Base-by-base conservation (phyloP, 2,329 filamentous ascomycete species). In the Penicillium verrucosum region DNA sequence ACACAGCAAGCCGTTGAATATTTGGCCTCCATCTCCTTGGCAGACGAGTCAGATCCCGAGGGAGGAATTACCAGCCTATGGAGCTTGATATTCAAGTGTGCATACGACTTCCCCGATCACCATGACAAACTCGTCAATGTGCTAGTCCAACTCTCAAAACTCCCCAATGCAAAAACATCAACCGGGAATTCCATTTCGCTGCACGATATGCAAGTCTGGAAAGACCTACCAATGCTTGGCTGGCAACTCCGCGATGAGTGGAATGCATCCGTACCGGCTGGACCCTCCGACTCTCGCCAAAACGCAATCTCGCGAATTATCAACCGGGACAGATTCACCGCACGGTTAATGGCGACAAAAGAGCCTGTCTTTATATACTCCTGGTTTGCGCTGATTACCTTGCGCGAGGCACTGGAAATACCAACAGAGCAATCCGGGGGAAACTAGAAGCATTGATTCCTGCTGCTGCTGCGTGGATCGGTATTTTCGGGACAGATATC, bases 121-220 rank as follows among this genome's bases (percentile, higher is more conserved):
- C 50, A 47, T 21, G 25, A 29, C 9, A 38, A 47, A 29, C 50
- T 53, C 12, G 41, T 47, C 50, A 45, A 25, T 12, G 6, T 30
- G 23, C 32, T 53, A 38, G 50, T 53, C 8, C 32, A 47, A 23
- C 32, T 53, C 0, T 47, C 50, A 16, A 53, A 53, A 18, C 32
- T 53, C 12, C 50, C 50, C 3, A 18, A 53, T 9, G 50, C 41
- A 6, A 47, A 47, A 25, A 1, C 11, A 10, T n/a, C 50, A 9
- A 38, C 38, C 0, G 50, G 50, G 23, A 32, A 47, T 1, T 7
- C 42, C n/a, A 47, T 53, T 9, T 18, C n/a, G 12, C 23, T 56
- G 1, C 7, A 60, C 32, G 42, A 50, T 14, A 60, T 49, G 55
- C 32, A 34, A n/a, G 42, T 62, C 2, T 62, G 60, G 60, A 52